Evolutionary conservation across 2,329 filamentous ascomycete genomes (phyloP), one percentile per base, ranked within the genome.

Genomic region (Apiospora arundinis): DNA sequence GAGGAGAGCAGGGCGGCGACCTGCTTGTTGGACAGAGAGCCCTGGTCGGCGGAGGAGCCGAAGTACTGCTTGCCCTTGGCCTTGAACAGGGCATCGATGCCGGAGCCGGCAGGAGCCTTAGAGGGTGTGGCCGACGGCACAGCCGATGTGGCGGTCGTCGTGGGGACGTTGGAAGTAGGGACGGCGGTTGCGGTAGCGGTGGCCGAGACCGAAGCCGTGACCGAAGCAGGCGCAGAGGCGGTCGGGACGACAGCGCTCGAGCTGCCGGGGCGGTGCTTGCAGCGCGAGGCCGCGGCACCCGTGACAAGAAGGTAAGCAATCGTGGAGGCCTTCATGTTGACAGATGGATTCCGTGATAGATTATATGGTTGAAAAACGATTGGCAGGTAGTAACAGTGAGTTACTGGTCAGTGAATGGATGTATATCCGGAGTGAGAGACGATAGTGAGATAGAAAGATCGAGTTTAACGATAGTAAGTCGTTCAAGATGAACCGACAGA

Each of bases 41-140:
- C 14, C 71, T 16, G 25, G 71, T 76, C 75, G 21, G 72, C 72
- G 5, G 74, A 71, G 14, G 75, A 73, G 40, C 75, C 75, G 48
- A 72, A 75, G 70, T 77, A 76, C 14, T 74, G 71, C 73, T 76
- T 77, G 37, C 74, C 75, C 69, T 74, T 75, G 7, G 74, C 74
- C 68, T 74, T 75, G 71, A 75, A 74, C 9, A 77, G 74, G n/a
- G 66, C 68, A 63, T 76, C 73, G 56, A 77, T 56, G 56, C 69
- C 70, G 69, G 71, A 49, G 18, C 2, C 5, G 21, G 60, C 48
- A 9, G 60, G 46, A 44, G 44, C 45, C 40, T 44, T 68, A 18
- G 65, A 52, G 32, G 69, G 60, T 21, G 25, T 67, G 28, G 69
- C 49, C 25, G 69, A 66, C 5, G 52, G 40, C 23, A 44, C 42